These are phyloP conservation scores for Pyricularia sp. DNA, from an alignment of 2,329 filamentous ascomycete species.

Conservation along the genomic window DNA sequence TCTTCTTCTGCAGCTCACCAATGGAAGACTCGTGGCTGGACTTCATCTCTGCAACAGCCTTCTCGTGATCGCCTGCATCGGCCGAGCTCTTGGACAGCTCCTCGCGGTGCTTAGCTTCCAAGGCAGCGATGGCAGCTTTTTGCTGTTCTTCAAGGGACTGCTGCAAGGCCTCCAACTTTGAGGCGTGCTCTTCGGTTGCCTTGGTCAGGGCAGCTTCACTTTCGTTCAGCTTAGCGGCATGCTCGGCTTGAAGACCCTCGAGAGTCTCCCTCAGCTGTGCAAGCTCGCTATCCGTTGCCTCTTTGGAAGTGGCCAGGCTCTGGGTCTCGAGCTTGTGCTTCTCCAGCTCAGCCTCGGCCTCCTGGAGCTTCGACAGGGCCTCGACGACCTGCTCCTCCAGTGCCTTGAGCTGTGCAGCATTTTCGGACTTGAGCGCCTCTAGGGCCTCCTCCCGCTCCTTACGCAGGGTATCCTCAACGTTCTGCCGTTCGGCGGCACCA, in stretches of 20 bases:
- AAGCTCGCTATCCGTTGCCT: conserved; percentile 38
- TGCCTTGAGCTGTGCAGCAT: conserved; percentile 36
- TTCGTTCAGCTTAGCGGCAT: conserved; percentile 26
- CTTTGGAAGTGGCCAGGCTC: conserved; percentile 38
- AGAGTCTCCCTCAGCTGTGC: conserved; percentile 39
- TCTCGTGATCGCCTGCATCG: conserved; percentile 35
- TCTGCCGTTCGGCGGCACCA: conserved; percentile 24
- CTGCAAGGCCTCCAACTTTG: conserved; percentile 41
- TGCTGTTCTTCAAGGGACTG: conserved; percentile 40
- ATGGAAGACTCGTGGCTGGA: conserved; percentile 36
- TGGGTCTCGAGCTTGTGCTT: conserved; percentile 38
- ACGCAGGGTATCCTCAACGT: conserved; percentile 29
- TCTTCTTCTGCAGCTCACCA: conserved; percentile 42
- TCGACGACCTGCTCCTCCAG: conserved; percentile 17
- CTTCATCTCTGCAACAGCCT: conserved; percentile 40
- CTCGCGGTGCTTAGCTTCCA: conserved; percentile 44
- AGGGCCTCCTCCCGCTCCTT: conserved; percentile 36
- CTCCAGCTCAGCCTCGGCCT: conserved; percentile 40
- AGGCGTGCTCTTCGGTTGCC: conserved; percentile 36
- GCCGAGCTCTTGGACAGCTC: conserved; percentile 37
- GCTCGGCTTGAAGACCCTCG: conserved; percentile 32
- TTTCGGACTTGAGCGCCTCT: conserved; percentile 37
- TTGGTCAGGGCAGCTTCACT: conserved; percentile 25
- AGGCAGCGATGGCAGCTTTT: conserved; percentile 33
- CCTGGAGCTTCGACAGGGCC: conserved; percentile 6